Base-by-base conservation (phyloP, 139 green algal species). In the Picochlorum sp. region DNA sequence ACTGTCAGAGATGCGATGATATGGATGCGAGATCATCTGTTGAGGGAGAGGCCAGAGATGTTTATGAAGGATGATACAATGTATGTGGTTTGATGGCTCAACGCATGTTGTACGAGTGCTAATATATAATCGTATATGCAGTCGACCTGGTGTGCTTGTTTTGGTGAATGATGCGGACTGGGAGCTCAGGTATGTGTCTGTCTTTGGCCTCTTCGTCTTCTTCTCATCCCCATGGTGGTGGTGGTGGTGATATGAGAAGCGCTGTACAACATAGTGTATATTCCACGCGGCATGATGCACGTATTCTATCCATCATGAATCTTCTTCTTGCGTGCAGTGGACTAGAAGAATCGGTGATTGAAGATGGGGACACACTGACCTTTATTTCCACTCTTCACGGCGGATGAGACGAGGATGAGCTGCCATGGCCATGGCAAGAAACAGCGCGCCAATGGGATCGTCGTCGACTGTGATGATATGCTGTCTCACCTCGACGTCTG, bases 341-440 rank as follows among this genome's bases (percentile, higher is more conserved):
- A 1, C 72, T 65, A 18, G 67, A 89, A n/a, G 72, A 90, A 2
- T 70, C 78, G 0, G 21, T 70, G 15, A 41, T 97, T 18, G 54
- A 76, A 6, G 78, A 94, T 2, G 86, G 83, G 0, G 91, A 97
- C 63, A 64, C 24, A 1, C 59, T 97, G 0, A 69, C 85, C 2
- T 97, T 97, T 76, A 96, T 97, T 9, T 96, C 89, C n/a, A 97
- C 90, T 1, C 66, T 97, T 30, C 90, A 97, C 57, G 90, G 90
- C 1, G 90, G 90, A 1, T n/a, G n/a, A n/a, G n/a, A n/a, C n/a
- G n/a, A n/a, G n/a, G n/a, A n/a, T 97, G 57, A 86, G 2, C 24
- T 26, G 24, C 24, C 34, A 13, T 57, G 55, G 24, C 24, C 34
- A 13, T 57, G 55, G 45, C 45, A 26, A 26, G 2, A 26, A 26